Percentiles rank a stretch among this genome's conserved stretches.
These are phyloP conservation scores for Fusarium sororula DNA, from an alignment of 2,329 filamentous ascomycete species.

Conservation along the genomic window DNA sequence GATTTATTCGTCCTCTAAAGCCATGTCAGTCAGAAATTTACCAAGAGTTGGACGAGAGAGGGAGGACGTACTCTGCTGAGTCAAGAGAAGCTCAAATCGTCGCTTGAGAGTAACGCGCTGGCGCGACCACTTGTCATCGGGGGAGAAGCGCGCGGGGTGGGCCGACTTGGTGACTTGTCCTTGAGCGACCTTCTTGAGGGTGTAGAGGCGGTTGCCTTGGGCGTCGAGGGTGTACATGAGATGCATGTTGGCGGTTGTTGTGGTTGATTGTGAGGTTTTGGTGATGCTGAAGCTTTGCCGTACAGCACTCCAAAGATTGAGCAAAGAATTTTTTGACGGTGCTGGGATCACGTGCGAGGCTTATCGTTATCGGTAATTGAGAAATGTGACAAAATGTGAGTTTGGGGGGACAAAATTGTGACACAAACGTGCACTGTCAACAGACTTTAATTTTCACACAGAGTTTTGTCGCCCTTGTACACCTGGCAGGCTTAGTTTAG, in stretches of 20 bases:
- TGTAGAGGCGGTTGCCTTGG: slow-evolving; percentile 90
- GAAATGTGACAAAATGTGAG: background rate
- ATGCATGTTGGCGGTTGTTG: slow-evolving; percentile 58
- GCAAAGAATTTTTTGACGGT: slow-evolving; percentile 28
- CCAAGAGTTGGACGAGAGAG: accelerated
- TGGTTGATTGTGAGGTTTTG: background rate
- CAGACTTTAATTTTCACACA: background rate
- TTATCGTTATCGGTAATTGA: slow-evolving; percentile 28
- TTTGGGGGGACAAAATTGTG: background rate
- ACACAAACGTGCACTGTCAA: background rate
- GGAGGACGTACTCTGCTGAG: slow-evolving; percentile 69
- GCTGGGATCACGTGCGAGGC: slow-evolving; percentile 34
- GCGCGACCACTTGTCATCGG: slow-evolving; percentile 98
- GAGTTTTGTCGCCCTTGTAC: background rate
- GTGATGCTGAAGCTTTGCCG: background rate
- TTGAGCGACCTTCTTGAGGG: slow-evolving; percentile 87
- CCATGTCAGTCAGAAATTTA: background rate
- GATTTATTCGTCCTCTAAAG: slow-evolving; percentile 36
- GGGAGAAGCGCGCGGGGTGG: slow-evolving; percentile 95
- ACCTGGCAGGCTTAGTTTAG: background rate
- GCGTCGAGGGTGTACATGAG: slow-evolving; percentile 85
- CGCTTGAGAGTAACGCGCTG: slow-evolving; percentile 96
- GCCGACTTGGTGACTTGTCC: slow-evolving; percentile 94
- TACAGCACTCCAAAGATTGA: background rate
- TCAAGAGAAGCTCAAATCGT: slow-evolving; percentile 87